Evolutionary conservation across 2,329 filamentous ascomycete genomes (phyloP).

Genomic region (Aspergillus puulaauensis): DNA sequence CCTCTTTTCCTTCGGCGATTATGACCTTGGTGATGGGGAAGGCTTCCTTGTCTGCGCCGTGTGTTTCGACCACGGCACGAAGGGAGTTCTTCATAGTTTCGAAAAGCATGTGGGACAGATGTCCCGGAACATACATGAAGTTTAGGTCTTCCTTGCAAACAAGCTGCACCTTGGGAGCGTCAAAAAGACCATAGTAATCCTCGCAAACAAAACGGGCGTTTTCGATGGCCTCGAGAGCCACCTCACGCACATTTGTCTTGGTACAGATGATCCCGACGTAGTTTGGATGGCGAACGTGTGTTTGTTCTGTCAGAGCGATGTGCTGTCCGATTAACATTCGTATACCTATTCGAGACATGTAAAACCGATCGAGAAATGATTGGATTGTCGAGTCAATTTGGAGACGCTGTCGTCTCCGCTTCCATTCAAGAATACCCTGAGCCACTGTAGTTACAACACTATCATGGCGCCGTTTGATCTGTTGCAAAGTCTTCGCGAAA

Average conservation of each 20-base stretch:
- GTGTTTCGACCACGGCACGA: conserved; percentile 91
- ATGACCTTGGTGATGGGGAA: conserved; percentile 98
- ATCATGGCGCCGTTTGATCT: conserved; percentile 94
- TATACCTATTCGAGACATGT: conserved; percentile 99
- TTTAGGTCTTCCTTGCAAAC: conserved; percentile 91
- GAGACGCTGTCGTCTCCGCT: conserved; percentile 92
- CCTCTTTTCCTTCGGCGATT: conserved; percentile 94
- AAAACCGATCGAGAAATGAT: conserved; percentile 96
- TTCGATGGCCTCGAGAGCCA: conserved; percentile 95
- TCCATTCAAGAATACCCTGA: conserved; percentile 97
- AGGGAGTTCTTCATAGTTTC: conserved; percentile 98
- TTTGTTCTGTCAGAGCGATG: conserved; percentile 93
- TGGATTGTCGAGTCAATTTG: conserved; percentile 98
- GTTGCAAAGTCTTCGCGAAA: conserved; percentile 84
- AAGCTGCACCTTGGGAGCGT: conserved; percentile 93
- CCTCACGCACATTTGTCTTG: conserved; percentile 92
- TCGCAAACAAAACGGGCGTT: conserved; percentile 99
- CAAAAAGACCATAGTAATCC: conserved; percentile 96
- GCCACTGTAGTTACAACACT: conserved; percentile 97
- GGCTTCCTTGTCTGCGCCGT: conserved; percentile 91
- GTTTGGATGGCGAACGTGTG: conserved; percentile 80
- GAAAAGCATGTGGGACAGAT: conserved; percentile 98
- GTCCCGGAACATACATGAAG: conserved; percentile 99
- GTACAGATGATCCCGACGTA: conserved; percentile 99
- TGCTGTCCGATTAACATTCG: conserved; percentile 99